Percentiles rank a stretch among this genome's conserved stretches.
Evolutionary conservation across 768 basidiomycete genomes (phyloP).

Genomic region (Leccinum boreale): DNA sequence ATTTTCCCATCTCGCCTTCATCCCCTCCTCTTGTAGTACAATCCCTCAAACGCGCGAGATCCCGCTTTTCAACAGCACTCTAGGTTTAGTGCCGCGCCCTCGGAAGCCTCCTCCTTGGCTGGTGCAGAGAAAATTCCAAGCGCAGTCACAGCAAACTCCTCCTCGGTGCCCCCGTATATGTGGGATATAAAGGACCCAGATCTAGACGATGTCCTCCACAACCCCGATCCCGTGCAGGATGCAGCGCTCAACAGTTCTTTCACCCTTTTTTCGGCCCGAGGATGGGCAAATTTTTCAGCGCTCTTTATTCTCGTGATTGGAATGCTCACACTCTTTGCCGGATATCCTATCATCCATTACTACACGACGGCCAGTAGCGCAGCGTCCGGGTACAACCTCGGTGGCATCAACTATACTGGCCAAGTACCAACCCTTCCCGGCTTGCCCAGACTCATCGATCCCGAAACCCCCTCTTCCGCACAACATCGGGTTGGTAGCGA

Average conservation of each 20-base stretch:
- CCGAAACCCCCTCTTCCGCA: conserved; percentile 62
- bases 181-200: conserved; percentile 84
- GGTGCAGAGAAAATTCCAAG: conserved; percentile 36
- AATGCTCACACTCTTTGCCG: conserved; percentile 79
- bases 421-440: conserved; percentile 78
- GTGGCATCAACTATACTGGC: conserved; percentile 75
- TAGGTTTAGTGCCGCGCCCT: conserved; percentile 56
- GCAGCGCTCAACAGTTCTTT: conserved; percentile 57
- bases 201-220: conserved; percentile 86
- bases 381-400: conserved; percentile 74
- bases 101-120: conserved; percentile 40
- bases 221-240: conserved; percentile 76
- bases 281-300: conserved; percentile 76
- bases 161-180: conserved; percentile 65
- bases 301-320: conserved; percentile 66
- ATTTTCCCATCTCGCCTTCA: background rate
- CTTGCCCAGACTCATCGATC: conserved; percentile 71
- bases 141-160: conserved; percentile 41
- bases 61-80: conserved; percentile 43
- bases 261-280: conserved; percentile 75
- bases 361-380: conserved; percentile 31
- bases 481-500: conserved; percentile 64
- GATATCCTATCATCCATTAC: conserved; percentile 78
- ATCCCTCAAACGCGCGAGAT: conserved; percentile 42
- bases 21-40: conserved; percentile 43